Conservation (phyloP, 305 asterid species). For the Plantago coronopus region DNA sequence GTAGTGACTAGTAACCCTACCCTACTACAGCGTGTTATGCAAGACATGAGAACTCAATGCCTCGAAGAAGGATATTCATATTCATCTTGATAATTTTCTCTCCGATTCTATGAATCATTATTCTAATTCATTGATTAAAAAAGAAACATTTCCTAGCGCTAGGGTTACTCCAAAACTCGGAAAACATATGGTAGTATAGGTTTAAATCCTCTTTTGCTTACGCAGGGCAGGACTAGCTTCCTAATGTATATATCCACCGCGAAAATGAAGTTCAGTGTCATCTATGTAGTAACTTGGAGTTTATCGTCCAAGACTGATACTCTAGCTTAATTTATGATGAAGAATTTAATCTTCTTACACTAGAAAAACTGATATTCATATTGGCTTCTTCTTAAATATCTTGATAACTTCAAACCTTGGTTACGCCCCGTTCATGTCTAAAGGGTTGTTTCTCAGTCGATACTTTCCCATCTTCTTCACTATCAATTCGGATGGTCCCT, state of each 20-base stretch:
- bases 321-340: not conserved
- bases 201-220: not conserved
- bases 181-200: not conserved
- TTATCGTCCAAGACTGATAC: not conserved
- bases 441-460: too few species aligned
- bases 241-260: not conserved
- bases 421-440: too few species aligned
- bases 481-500: too few species aligned
- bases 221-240: not conserved
- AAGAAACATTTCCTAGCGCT: not conserved
- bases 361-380: too few species aligned
- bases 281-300: not conserved
- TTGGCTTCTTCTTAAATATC: too few species aligned
- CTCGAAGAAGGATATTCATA: conserved; percentile 58
- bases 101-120: not conserved
- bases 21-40: conserved; percentile 70
- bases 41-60: conserved; percentile 50
- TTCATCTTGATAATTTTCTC: not conserved
- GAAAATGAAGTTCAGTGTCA: not conserved
- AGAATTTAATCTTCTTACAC: too few species aligned
- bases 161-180: not conserved
- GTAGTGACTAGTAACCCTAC: conserved; percentile 80
- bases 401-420: too few species aligned
- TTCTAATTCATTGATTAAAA: not conserved
- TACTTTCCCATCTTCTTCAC: too few species aligned